Percentiles rank a stretch among this genome's conserved stretches.
phyloP scores from a whole-genome alignment of 805 yeast genomes.

The Candida oleophila region DNA sequence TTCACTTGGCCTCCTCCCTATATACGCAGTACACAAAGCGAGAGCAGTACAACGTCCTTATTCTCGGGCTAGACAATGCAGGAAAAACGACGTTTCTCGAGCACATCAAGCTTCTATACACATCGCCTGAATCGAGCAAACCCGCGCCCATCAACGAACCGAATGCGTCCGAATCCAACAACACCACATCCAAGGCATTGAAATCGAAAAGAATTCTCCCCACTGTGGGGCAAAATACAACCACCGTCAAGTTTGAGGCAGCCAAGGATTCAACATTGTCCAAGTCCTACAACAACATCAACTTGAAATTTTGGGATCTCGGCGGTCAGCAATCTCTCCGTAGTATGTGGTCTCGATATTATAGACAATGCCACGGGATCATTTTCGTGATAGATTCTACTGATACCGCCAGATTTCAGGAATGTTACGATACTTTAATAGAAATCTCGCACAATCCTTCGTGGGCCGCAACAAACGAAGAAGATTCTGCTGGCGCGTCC shows the following conservation, averaged over 20 bases:
- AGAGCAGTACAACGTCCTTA: conserved; percentile 52
- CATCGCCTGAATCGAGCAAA: conserved; percentile 15
- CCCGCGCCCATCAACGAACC: conserved; percentile 17
- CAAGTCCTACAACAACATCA: conserved; percentile 40
- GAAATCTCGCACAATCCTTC: conserved; percentile 42
- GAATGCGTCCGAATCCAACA: conserved; percentile 67
- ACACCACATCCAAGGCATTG: conserved; percentile 36
- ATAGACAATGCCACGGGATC: conserved; percentile 82
- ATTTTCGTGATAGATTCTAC: conserved; percentile 91
- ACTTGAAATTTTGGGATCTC: conserved; percentile 89
- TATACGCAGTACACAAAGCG: conserved; percentile 46
- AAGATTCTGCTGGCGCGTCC: too few species aligned
- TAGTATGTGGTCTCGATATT: conserved; percentile 85
- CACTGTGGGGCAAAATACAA: conserved; percentile 90
- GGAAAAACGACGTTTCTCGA: conserved; percentile 71
- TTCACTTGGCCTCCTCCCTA: conserved; percentile 43
- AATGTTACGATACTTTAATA: conserved; percentile 67
- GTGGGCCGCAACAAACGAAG: conserved; percentile 30
- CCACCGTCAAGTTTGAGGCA: conserved; percentile 39
- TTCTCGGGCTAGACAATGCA: conserved; percentile 91
- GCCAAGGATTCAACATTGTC: conserved; percentile 33
- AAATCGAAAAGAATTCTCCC: conserved; percentile 70
- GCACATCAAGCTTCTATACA: conserved; percentile 38
- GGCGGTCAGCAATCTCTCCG: conserved; percentile 93
- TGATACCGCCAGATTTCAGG: conserved; percentile 78